Evolutionary conservation across 2,329 filamentous ascomycete species (phyloP).

Genomic region (Fusarium sp.): DNA sequence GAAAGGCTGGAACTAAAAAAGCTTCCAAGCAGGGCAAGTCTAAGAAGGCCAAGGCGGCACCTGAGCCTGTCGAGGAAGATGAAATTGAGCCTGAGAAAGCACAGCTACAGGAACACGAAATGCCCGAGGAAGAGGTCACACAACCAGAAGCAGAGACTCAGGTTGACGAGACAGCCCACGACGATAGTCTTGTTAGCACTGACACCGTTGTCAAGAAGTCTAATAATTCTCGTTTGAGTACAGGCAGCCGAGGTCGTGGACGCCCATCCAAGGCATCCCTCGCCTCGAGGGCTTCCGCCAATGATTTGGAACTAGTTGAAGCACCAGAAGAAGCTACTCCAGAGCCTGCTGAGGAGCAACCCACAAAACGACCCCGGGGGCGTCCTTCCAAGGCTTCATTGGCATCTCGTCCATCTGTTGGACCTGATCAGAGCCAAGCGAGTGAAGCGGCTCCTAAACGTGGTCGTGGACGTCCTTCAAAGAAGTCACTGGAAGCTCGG

Average conservation of each 20-base stretch:
- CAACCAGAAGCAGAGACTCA: conserved; percentile 26
- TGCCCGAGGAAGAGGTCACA: neutral
- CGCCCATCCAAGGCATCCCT: conserved; percentile 46
- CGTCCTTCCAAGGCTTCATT: conserved; percentile 47
- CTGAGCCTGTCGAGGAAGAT: conserved; percentile 38
- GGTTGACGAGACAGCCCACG: conserved; percentile 44
- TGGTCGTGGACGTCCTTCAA: conserved; percentile 46
- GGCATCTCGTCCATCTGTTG: conserved; percentile 38
- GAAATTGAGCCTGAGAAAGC: conserved; percentile 23
- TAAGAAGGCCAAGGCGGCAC: conserved; percentile 54
- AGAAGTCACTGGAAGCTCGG: conserved; percentile 44
- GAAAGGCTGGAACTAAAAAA: conserved; percentile 62
- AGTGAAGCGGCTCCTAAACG: conserved; percentile 41
- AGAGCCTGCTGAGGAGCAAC: conserved; percentile 19
- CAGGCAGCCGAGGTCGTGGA: conserved; percentile 43
- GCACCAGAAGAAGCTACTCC: conserved; percentile 16
- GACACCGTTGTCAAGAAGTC: conserved; percentile 55
- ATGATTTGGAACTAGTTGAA: conserved; percentile 39
- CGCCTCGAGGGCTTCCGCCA: conserved; percentile 39
- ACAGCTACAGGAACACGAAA: conserved; percentile 4
- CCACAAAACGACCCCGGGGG: conserved; percentile 45
- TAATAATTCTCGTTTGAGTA: conserved; percentile 23
- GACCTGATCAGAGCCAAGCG: conserved; percentile 32
- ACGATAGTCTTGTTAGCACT: conserved; percentile 54
- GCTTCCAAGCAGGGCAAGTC: conserved; percentile 61